Evolutionary conservation across 2,329 filamentous ascomycete genomes (phyloP).

Genomic region (Oidium heveae): DNA sequence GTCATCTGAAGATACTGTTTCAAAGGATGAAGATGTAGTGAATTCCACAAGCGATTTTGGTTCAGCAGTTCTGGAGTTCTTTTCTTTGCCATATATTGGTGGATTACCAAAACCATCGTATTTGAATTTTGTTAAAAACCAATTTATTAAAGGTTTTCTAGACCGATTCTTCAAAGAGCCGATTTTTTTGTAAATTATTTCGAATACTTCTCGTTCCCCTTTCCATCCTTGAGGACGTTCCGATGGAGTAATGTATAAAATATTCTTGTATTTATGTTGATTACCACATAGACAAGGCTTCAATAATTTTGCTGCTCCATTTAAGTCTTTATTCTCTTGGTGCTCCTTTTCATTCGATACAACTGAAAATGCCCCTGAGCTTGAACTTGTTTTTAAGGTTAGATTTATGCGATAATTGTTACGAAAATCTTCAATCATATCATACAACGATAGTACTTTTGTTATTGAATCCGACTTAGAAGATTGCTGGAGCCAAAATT

Average conservation of each 20-base stretch:
- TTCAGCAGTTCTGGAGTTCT: neutral
- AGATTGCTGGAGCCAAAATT: neutral
- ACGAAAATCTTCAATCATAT: neutral
- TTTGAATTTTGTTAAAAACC: neutral
- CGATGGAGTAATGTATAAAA: neutral
- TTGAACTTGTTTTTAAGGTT: neutral
- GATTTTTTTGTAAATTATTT: neutral
- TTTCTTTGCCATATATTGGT: neutral
- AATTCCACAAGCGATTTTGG: neutral
- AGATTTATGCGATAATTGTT: neutral
- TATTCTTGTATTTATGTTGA: neutral
- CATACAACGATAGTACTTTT: neutral
- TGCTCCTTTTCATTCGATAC: neutral
- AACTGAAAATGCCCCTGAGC: neutral
- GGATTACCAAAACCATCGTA: neutral
- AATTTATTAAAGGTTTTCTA: neutral
- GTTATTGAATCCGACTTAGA: neutral
- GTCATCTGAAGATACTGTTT: neutral
- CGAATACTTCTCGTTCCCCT: neutral
- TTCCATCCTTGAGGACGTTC: neutral
- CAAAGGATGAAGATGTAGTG: neutral
- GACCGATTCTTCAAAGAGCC: neutral
- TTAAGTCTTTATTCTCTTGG: neutral
- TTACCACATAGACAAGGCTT: neutral
- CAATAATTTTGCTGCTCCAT: neutral